These are phyloP conservation scores for Stephanodiscus minutulus DNA, from an alignment of 108 stramenopile species.

Conservation along the genomic window DNA sequence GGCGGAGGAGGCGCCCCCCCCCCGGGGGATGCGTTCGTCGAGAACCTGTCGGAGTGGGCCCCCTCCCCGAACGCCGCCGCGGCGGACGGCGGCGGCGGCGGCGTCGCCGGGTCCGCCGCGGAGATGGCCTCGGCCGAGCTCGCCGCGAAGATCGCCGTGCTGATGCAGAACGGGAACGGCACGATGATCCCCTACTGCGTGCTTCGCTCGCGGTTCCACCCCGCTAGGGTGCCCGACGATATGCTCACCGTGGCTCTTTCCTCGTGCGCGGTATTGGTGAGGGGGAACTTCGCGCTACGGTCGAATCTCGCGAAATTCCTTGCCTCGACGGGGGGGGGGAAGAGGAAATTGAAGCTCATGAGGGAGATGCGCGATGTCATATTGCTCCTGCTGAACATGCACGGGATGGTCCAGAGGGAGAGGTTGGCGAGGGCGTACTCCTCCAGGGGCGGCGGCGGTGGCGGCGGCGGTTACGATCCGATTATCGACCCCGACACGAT, in stretches of 20 bases:
- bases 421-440: slow-evolving; percentile 54
- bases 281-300: slow-evolving; percentile 83
- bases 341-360: slow-evolving; percentile 21
- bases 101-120: neutral
- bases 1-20: neutral
- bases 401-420: slow-evolving; percentile 65
- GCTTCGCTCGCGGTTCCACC: slow-evolving; percentile 57
- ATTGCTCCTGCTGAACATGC: slow-evolving; percentile 70
- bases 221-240: slow-evolving; percentile 45
- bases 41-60: slow-evolving; percentile 21
- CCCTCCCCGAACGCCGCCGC: slow-evolving; percentile 15
- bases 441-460: neutral
- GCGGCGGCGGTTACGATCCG: slow-evolving; percentile 6
- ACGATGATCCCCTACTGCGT: slow-evolving; percentile 75
- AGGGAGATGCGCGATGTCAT: slow-evolving; percentile 71
- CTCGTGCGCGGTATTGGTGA: slow-evolving; percentile 74
- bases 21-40: slow-evolving; percentile 3
- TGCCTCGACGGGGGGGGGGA: neutral
- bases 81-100: slow-evolving; percentile 8
- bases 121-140: slow-evolving; percentile 48
- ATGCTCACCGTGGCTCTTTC: slow-evolving; percentile 62
- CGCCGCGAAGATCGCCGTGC: slow-evolving; percentile 52
- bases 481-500: slow-evolving; percentile 53
- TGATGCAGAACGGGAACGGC: slow-evolving; percentile 64
- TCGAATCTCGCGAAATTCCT: slow-evolving; percentile 53